phyloP scores from a whole-genome alignment of 768 basidiomycete species.

The Chiua virens region DNA sequence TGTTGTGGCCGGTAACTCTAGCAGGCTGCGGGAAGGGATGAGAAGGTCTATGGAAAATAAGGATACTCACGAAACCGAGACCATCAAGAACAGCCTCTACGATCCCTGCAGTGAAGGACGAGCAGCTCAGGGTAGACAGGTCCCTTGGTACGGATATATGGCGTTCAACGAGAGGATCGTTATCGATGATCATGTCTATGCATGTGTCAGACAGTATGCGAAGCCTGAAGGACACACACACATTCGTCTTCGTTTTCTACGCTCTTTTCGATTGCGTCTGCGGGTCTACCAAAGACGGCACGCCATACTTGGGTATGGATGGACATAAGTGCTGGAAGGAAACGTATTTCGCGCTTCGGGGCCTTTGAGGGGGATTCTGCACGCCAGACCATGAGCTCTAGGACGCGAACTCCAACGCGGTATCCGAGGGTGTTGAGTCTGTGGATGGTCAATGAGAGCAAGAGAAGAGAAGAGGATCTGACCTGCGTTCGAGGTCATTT shows the following conservation, averaged over 20 bases:
- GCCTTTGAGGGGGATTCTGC: conserved; percentile 75
- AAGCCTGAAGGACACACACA: conserved; percentile 38
- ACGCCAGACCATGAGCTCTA: conserved; percentile 85
- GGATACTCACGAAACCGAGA: conserved; percentile 80
- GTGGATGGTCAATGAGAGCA: conserved; percentile 1
- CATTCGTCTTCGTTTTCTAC: conserved; percentile 98
- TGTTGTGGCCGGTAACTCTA: conserved; percentile 93
- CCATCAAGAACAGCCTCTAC: conserved; percentile 97
- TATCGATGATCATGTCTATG: conserved; percentile 96
- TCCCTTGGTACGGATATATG: conserved; percentile 93
- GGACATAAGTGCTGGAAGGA: conserved; percentile 89
- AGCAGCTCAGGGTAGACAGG: conserved; percentile 91
- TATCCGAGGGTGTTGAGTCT: conserved; percentile 94
- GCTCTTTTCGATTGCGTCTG: conserved; percentile 94
- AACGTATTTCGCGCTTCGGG: conserved; percentile 90
- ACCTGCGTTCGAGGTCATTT: conserved; percentile 93
- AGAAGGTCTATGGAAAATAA: conserved; percentile 2
- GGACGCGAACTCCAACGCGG: conserved; percentile 82
- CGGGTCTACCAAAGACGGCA: conserved; percentile 89
- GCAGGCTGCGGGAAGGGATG: conserved; percentile 67
- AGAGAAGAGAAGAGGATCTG: conserved; percentile 14
- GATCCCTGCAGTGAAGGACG: conserved; percentile 96
- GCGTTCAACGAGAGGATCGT: conserved; percentile 89
- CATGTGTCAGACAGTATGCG: conserved; percentile 2
- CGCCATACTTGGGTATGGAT: conserved; percentile 96